These are phyloP conservation scores for Fraxinus paxiana DNA, from an alignment of 305 asterid genomes.

Conservation along the genomic window DNA sequence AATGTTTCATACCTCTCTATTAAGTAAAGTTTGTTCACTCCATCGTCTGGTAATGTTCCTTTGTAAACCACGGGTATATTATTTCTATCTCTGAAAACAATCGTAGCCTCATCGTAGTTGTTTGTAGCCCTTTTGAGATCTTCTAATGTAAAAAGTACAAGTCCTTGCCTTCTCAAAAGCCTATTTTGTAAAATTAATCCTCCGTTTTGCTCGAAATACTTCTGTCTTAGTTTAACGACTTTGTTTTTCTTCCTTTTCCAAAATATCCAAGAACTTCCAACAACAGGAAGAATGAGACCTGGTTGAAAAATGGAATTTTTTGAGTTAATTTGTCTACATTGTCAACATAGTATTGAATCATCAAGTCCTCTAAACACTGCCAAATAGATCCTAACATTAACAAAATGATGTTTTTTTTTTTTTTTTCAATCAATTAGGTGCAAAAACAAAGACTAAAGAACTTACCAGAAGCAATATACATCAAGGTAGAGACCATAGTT, in stretches of 20 bases:
- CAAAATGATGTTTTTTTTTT: not conserved
- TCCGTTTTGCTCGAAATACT: constrained; percentile 17
- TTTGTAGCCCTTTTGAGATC: constrained; percentile 28
- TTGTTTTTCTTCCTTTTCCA: constrained; percentile 31
- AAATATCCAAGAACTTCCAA: constrained; percentile 28
- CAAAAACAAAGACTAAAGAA: not conserved
- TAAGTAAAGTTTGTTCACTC: constrained; percentile 4
- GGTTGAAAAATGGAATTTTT: not conserved
- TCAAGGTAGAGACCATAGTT: not conserved
- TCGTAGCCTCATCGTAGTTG: constrained; percentile 15
- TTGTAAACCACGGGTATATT: constrained; percentile 12
- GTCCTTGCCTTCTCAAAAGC: not conserved
- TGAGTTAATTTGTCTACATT: not conserved
- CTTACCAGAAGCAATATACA: constrained; percentile 19
- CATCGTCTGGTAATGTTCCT: constrained; percentile 17
- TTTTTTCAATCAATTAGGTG: not conserved
- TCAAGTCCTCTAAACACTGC: not conserved
- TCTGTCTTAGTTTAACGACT: constrained; percentile 15
- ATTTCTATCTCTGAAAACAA: not conserved
- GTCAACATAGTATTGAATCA: not conserved
- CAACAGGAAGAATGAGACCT: constrained; percentile 27
- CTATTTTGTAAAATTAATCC: constrained; percentile 17
- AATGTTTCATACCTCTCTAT: not conserved
- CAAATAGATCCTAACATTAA: not conserved
- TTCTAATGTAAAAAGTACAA: constrained; percentile 19